Evolutionary conservation across 2,329 filamentous ascomycete genomes (phyloP), one percentile per base, ranked within the genome.

Genomic region (Ceratocystis eucalypticola): DNA sequence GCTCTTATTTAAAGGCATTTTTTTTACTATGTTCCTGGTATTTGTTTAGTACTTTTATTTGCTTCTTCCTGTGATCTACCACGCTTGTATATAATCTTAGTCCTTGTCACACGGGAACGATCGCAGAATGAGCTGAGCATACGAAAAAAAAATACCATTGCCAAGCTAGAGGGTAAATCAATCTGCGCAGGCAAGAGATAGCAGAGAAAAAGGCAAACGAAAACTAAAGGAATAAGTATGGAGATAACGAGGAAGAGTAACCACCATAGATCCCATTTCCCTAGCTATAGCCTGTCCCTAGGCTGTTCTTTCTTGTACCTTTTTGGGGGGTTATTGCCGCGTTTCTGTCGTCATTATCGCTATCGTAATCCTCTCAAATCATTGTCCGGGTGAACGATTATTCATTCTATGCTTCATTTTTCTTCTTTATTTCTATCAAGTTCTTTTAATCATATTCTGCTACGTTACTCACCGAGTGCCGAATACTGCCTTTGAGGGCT

Each of bases 81-180:
- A 15, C 7, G n/a, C 33, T 28, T 33, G 25, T 12, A 37, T 41
- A 17, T 45, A 12, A 44, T 62, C 59, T 45, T 45, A 62, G 59
- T 12, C n/a, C 7, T 28, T 45, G n/a, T 62, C 59, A 33, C 55
- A 15, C 55, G 33, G 55, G 30, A 33, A 33, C 55, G 55, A 37
- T 59, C 55, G 17, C 55, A 59, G 28, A 59, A 37, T 59, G 55
- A 59, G 17, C 55, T 59, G 28, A 59, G 55, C 55, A 37, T 30
- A n/a, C 25, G 3, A 41, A 41, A 59, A 37, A 20, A 37, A 6
- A 57, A 33, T 37, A 28, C 48, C 41, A 28, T 37, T 50, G 41
- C 41, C 44, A 45, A 48, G 61, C 61, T 63, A 55, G 48, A 53
- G 30, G 30, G 30, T 33, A 53, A 53, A 20, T 28, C 20, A 55